Conservation (phyloP, 495 filamentous ascomycete species). For the Neurospora sp. region DNA sequence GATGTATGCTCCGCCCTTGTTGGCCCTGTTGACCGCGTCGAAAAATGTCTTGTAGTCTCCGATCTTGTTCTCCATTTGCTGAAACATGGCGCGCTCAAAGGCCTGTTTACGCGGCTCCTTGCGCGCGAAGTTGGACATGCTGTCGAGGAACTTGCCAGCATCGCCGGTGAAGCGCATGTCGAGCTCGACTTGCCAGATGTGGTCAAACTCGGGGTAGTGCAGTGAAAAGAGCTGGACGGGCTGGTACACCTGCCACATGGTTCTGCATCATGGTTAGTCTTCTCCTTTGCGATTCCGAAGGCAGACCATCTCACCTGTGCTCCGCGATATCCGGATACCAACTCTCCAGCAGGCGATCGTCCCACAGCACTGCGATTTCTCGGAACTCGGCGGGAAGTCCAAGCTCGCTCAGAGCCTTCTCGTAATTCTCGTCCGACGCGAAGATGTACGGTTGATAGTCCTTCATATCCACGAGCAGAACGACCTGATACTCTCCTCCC, state of each 20-base stretch:
- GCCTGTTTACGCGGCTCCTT: conserved; percentile 42
- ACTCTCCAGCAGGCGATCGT: conserved; percentile 28
- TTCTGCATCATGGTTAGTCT: conserved; percentile 8
- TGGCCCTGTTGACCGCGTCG: conserved; percentile 13
- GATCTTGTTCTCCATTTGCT: conserved; percentile 25
- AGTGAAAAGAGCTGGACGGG: conserved; percentile 49
- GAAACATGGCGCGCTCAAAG: conserved; percentile 25
- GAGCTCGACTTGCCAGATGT: conserved; percentile 54
- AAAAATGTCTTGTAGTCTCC: conserved; percentile 17
- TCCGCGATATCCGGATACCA: conserved; percentile 31
- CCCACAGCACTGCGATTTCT: conserved; percentile 47
- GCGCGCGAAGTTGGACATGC: conserved; percentile 37
- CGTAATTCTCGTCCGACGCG: conserved; percentile 37
- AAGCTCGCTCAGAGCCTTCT: conserved; percentile 33
- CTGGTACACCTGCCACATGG: conserved; percentile 29
- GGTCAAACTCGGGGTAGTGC: conserved; percentile 48
- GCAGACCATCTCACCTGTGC: conserved; percentile 17
- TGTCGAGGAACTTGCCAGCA: conserved; percentile 43
- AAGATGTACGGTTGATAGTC: conserved; percentile 42
- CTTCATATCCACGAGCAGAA: conserved; percentile 49
- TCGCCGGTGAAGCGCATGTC: conserved; percentile 48
- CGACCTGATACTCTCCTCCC: conserved; percentile 49
- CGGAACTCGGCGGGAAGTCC: conserved; percentile 46
- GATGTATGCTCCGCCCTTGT: conserved; percentile 24
- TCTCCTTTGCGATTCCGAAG: neutral